Base-by-base conservation (phyloP, 1,284 basidiomycete genomes). In the Ceratobasidium sp. region DNA sequence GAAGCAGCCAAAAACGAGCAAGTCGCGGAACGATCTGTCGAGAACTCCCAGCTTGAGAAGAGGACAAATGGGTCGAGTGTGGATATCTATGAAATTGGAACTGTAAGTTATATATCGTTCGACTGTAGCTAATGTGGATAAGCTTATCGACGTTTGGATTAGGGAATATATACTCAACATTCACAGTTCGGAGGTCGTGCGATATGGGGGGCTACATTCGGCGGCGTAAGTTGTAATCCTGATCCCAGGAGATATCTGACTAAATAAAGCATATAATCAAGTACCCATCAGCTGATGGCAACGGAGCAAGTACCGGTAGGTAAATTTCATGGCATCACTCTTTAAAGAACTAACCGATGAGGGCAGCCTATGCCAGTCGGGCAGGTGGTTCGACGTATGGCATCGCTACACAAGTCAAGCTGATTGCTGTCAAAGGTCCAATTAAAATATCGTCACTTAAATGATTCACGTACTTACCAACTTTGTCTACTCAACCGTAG, bases 361-460 rank as follows among this genome's bases (percentile, higher is more conserved):
- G 9, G 13, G 26, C 33, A 61, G 60, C n/a, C 63, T 77, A 28
- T 78, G 86, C 86, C 20, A 86, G 86, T 46, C 86, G 86, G 44
- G 86, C 87, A 56, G 86, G 85, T 1, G 87, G 86, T 85, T 86
- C 82, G 88, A 92, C 89, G 84, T 97, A 95, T 83, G 98, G 98
- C 87, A 96, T 99, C 61, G 97, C 97, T 78, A 99, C 99, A 91
- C 90, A 90, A 82, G 97, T 97, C 66, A 91, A 94, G 80, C 89
- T 99, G 81, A 91, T 96, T 81, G 98, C 98, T 69, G 97, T 99
- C 87, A 99, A 99, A 90, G 68, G 77, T 71, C 18, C 46, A 23
- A 9, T 23, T 44, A 39, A 7, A 13, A 26, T 9, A 60, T 28
- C 23, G 10, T 60, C n/a, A 9, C 12, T 15, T 60, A 28, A 56